Conservation (phyloP, 2,329 filamentous ascomycete genomes). For the Fusarium sp. region DNA sequence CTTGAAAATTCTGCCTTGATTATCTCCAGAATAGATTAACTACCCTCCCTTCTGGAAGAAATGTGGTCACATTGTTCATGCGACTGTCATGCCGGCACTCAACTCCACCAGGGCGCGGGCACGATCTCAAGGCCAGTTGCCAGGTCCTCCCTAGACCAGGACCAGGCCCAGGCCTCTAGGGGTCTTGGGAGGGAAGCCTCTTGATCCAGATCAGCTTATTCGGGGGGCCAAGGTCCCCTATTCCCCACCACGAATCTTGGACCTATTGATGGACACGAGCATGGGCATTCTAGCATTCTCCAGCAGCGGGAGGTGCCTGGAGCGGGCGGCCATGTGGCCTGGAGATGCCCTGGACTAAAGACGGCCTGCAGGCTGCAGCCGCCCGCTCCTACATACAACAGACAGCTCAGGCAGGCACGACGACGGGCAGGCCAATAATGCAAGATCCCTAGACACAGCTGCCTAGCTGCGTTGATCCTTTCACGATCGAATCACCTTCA, state of each 20-base stretch:
- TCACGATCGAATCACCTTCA: constrained; percentile 18
- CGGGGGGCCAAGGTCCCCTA: constrained; percentile 11
- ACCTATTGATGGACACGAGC: not conserved
- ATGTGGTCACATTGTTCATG: constrained; percentile 26
- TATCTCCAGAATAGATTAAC: constrained; percentile 25
- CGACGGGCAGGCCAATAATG: not conserved
- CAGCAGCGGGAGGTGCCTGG: constrained; percentile 25
- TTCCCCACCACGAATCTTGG: constrained; percentile 1
- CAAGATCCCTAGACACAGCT: constrained; percentile 6
- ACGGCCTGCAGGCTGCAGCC: constrained; percentile 35
- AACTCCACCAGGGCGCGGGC: constrained; percentile 26
- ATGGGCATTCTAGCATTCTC: not conserved
- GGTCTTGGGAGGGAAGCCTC: constrained; percentile 5
- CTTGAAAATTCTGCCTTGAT: constrained; percentile 5
- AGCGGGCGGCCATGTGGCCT: constrained; percentile 27
- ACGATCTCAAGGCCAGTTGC: constrained; percentile 22
- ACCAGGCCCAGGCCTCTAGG: not conserved
- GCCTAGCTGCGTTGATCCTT: constrained; percentile 1
- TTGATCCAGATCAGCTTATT: not conserved
- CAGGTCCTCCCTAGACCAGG: constrained; percentile 4
- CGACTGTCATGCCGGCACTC: constrained; percentile 27
- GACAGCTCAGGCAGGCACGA: not conserved
- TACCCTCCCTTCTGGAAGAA: constrained; percentile 25
- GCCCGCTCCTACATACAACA: constrained; percentile 16
- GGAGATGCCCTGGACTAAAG: constrained; percentile 18